phyloP scores from a whole-genome alignment of 1,284 basidiomycete genomes.

The Fomitopsis betulina region DNA sequence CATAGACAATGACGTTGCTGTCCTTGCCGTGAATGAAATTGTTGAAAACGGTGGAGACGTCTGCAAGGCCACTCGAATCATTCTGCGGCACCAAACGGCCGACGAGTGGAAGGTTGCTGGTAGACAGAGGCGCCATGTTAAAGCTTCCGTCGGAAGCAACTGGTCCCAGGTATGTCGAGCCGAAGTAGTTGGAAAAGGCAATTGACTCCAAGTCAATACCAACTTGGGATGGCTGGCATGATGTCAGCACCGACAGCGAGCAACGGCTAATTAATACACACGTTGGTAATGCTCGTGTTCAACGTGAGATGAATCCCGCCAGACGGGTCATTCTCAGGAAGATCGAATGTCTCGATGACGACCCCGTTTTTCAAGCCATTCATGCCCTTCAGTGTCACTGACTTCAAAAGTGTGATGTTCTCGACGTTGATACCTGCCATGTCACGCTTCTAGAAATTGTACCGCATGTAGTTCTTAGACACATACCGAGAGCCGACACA shows the following conservation, averaged over 20 bases:
- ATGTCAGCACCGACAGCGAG: not conserved
- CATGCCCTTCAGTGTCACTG: not conserved
- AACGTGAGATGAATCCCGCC: not conserved
- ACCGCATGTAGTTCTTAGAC: not conserved
- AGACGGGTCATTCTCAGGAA: not conserved
- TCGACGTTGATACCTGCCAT: not conserved
- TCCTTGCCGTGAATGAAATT: not conserved
- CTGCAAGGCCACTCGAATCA: not conserved
- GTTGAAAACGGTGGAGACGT: not conserved
- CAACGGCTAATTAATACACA: not conserved
- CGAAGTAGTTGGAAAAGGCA: not conserved
- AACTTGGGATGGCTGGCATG: not conserved
- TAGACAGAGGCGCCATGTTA: not conserved
- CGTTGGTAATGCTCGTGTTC: not conserved
- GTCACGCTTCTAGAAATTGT: not conserved
- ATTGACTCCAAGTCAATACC: not conserved
- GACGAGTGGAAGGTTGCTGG: not conserved
- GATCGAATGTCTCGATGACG: not conserved
- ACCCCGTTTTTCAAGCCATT: not conserved
- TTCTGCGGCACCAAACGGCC: not conserved
- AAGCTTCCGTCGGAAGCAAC: not conserved
- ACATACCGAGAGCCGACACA: not conserved
- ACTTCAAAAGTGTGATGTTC: not conserved
- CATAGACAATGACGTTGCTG: not conserved
- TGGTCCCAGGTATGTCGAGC: not conserved